Conservation (phyloP, 1,139 yeast genomes). For the Pichia sp. region DNA sequence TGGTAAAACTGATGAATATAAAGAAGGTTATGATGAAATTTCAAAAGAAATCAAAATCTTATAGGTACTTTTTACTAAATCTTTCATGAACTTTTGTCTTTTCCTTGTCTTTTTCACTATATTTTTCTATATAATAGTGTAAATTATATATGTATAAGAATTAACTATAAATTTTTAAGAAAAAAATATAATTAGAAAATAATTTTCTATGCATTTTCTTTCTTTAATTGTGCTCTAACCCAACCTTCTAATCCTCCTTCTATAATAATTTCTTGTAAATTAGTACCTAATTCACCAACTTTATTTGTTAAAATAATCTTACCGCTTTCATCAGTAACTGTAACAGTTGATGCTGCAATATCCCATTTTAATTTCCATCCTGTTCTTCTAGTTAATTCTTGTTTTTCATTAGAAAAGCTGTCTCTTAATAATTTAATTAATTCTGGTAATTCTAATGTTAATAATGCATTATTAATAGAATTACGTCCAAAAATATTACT, state of each 20-base stretch:
- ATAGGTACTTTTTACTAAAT: slow-evolving; percentile 14
- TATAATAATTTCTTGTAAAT: slow-evolving; percentile 91
- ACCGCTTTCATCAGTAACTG: slow-evolving; percentile 65
- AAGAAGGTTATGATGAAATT: slow-evolving; percentile 87
- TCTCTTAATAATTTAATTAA: slow-evolving; percentile 72
- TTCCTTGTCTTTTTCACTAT: neutral
- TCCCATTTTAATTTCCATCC: slow-evolving; percentile 95
- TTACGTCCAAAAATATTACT: slow-evolving; percentile 96
- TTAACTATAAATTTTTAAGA: no score
- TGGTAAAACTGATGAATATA: slow-evolving; percentile 80
- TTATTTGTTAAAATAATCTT: slow-evolving; percentile 65
- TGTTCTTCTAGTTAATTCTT: slow-evolving; percentile 84
- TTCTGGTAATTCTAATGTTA: slow-evolving; percentile 89
- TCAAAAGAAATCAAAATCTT: slow-evolving; percentile 74
- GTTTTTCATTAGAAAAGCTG: slow-evolving; percentile 45
- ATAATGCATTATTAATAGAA: slow-evolving; percentile 88
- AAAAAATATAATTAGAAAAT: neutral
- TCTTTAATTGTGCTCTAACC: slow-evolving; percentile 73
- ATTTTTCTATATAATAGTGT: neutral
- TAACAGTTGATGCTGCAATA: slow-evolving; percentile 74
- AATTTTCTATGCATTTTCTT: slow-evolving; percentile 7
- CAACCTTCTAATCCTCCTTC: slow-evolving; percentile 98
- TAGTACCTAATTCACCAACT: slow-evolving; percentile 93
- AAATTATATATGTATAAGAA: no score
- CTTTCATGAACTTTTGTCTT: neutral